Evolutionary conservation across 495 filamentous ascomycete species (phyloP).

Genomic region (Penicillium mononematosum): DNA sequence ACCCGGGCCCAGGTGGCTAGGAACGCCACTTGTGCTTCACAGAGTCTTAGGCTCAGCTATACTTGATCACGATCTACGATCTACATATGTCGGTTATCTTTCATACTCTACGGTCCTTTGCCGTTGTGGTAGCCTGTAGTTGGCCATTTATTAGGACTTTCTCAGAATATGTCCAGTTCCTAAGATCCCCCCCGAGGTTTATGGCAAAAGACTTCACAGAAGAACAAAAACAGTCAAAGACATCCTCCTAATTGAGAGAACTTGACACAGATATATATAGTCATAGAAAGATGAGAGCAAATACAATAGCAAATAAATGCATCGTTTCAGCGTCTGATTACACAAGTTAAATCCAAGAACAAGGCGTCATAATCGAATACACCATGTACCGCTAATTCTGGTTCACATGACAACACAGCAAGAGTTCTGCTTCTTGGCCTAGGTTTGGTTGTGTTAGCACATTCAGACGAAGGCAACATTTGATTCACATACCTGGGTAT

Average conservation of each 20-base stretch:
- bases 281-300: conserved; percentile 40
- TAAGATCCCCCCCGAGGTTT: neutral
- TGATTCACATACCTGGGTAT: conserved; percentile 60
- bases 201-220: neutral
- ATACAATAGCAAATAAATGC: conserved; percentile 5
- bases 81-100: too few relatives aligned
- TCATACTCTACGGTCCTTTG: too few relatives aligned
- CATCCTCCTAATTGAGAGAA: conserved; percentile 6
- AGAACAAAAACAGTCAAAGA: conserved; percentile 3
- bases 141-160: neutral
- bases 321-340: conserved; percentile 17
- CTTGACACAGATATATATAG: conserved; percentile 16
- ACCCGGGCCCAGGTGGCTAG: too few relatives aligned
- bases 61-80: too few relatives aligned
- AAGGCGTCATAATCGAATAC: neutral
- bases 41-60: too few relatives aligned
- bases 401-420: conserved; percentile 79
- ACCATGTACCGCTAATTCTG: neutral
- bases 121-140: neutral
- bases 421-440: conserved; percentile 96
- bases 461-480: neutral
- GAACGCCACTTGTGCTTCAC: too few relatives aligned
- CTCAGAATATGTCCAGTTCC: neutral
- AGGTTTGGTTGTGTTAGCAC: conserved; percentile 19
- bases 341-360: conserved; percentile 15